A percentile compares a stretch with the other conserved stretches of the same genome.
These are phyloP conservation scores for Calonectria ilicicola DNA, from an alignment of 2,329 filamentous ascomycete species.

Conservation along the genomic window DNA sequence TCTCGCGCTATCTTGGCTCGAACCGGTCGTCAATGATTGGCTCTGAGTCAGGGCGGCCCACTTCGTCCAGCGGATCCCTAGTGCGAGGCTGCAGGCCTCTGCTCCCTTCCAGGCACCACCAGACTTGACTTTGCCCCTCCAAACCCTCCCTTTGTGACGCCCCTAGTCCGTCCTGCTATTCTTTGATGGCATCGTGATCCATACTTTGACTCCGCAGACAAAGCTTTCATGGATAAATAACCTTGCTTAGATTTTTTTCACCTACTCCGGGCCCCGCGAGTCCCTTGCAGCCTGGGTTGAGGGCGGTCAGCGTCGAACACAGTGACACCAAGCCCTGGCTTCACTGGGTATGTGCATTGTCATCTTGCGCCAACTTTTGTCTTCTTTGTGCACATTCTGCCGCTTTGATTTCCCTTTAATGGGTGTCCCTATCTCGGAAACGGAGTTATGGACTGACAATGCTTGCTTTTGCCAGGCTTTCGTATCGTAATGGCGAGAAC, in stretches of 20 bases:
- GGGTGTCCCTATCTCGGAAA: not conserved
- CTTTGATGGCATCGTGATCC: not conserved
- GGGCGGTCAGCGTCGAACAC: constrained; percentile 10
- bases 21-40: not conserved
- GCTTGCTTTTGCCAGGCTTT: constrained; percentile 2
- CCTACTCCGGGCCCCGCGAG: not conserved
- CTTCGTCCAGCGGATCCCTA: constrained; percentile 5
- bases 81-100: constrained; percentile 30
- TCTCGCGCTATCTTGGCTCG: not conserved
- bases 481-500: constrained; percentile 44
- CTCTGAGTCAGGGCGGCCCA: not conserved
- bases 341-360: constrained; percentile 29
- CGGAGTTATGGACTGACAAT: constrained; percentile 16
- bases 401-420: not conserved
- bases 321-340: constrained; percentile 3
- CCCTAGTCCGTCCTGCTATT: not conserved
- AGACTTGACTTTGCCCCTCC: constrained; percentile 36
- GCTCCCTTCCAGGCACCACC: constrained; percentile 28
- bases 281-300: not conserved
- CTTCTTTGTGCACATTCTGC: not conserved
- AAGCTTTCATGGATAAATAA: not conserved
- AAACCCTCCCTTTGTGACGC: constrained; percentile 30
- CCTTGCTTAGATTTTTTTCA: not conserved
- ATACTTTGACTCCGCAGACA: not conserved
- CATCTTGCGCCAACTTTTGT: constrained; percentile 27